These are phyloP conservation scores for Geranomyces michiganensis DNA, from an alignment of 192 early-diverging fungal species.

Conservation along the genomic window DNA sequence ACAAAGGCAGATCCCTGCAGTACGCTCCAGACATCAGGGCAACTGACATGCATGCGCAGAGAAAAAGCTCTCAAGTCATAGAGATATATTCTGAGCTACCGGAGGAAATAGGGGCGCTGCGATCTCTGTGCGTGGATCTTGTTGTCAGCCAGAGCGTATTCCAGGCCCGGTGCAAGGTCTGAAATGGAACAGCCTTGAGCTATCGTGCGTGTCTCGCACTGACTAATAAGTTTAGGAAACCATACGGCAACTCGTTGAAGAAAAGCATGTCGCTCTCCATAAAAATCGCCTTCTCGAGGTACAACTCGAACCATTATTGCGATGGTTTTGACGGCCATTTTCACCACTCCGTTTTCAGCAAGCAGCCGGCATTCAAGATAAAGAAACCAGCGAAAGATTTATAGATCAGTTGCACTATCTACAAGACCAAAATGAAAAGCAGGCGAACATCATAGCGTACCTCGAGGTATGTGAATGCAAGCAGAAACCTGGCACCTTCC, in stretches of 20 bases:
- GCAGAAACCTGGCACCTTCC: too few relatives aligned
- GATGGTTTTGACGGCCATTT: neutral
- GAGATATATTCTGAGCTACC: conserved; percentile 39
- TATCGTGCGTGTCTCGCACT: neutral
- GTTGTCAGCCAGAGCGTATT: conserved; percentile 40
- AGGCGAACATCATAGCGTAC: conserved; percentile 44
- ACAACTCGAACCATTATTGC: neutral
- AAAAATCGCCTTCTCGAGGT: conserved; percentile 47
- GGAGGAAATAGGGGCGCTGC: conserved; percentile 23
- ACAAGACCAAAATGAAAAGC: conserved; percentile 49
- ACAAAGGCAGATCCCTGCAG: neutral
- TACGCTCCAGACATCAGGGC: neutral
- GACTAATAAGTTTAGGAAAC: conserved; percentile 38
- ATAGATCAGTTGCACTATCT: conserved; percentile 46
- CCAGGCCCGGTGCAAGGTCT: conserved; percentile 46
- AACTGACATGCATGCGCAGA: neutral
- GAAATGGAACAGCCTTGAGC: neutral
- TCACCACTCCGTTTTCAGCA: conserved; percentile 24
- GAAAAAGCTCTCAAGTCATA: conserved; percentile 25
- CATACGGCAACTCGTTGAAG: conserved; percentile 45
- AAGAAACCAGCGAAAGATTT: conserved; percentile 38
- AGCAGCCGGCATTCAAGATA: conserved; percentile 43
- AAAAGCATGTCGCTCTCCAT: conserved; percentile 44
- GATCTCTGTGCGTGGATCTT: conserved; percentile 34
- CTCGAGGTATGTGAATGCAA: conserved; percentile 41